Evolutionary conservation across 441 rosid species (phyloP).

Genomic region (Syzygium syzygioides): DNA sequence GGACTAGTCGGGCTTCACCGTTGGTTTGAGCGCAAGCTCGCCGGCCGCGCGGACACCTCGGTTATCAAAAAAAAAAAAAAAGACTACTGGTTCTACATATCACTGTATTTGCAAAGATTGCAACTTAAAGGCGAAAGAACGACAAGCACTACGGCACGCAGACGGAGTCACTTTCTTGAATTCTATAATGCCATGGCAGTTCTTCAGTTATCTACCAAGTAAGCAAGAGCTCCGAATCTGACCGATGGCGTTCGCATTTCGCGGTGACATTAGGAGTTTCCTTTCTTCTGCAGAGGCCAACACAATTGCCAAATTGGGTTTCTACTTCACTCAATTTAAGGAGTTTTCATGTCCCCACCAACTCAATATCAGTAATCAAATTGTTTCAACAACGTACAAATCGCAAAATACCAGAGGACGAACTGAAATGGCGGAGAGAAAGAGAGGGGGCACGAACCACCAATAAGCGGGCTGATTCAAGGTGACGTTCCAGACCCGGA

Average conservation of each 20-base stretch:
- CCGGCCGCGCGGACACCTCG: too few relatives aligned
- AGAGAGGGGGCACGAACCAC: constrained; percentile 44
- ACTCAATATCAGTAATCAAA: background rate
- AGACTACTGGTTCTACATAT: background rate
- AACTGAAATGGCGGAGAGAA: background rate
- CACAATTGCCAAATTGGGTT: background rate
- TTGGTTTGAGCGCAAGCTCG: too few relatives aligned
- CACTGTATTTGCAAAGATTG: background rate
- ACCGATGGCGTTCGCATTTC: background rate
- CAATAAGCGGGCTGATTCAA: constrained; percentile 74
- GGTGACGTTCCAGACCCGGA: constrained; percentile 50
- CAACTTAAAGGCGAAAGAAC: background rate
- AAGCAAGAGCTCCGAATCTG: background rate
- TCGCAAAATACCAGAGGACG: background rate
- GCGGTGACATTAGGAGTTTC: background rate
- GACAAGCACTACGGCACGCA: accelerated
- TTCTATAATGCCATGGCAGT: background rate
- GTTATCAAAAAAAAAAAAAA: too few relatives aligned
- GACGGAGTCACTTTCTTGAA: background rate
- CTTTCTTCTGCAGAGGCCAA: background rate
- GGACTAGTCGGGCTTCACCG: too few relatives aligned
- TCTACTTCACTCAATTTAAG: background rate
- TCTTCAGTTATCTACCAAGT: background rate
- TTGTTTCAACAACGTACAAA: background rate
- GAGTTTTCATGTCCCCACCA: too few relatives aligned